A percentile compares a stretch with the other conserved stretches of the same genome.
phyloP scores from a whole-genome alignment of 169 alveolate genomes.

The Eimeria brunetti region DNA sequence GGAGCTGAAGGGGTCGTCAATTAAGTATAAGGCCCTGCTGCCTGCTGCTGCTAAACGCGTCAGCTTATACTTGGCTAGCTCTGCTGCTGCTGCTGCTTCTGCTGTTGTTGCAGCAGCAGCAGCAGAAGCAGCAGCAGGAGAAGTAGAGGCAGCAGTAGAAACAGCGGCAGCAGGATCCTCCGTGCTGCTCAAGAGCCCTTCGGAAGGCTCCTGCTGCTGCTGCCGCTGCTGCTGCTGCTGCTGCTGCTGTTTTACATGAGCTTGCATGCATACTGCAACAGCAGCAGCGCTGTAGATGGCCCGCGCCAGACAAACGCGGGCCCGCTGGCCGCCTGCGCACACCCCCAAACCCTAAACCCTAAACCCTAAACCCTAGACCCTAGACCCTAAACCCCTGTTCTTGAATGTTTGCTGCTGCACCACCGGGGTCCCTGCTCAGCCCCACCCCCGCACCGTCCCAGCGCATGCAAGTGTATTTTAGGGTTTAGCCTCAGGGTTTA shows the following conservation, averaged over 20 bases:
- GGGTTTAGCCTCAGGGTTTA: too few species aligned
- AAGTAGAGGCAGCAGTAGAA: too few species aligned
- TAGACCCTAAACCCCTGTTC: neutral
- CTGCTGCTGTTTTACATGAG: neutral
- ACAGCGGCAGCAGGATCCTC: too few species aligned
- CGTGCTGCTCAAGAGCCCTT: too few species aligned
- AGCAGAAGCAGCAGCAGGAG: neutral
- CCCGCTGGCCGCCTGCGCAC: conserved; percentile 58
- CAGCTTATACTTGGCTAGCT: neutral
- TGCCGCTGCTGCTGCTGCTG: neutral
- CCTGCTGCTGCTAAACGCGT: neutral
- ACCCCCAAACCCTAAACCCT: neutral
- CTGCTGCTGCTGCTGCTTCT: neutral
- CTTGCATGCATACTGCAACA: neutral
- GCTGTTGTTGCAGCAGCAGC: neutral
- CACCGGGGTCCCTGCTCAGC: too few species aligned
- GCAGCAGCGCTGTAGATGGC: conserved; percentile 62
- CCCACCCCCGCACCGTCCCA: too few species aligned
- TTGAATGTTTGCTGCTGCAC: too few species aligned
- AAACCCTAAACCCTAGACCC: neutral
- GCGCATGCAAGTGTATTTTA: too few species aligned
- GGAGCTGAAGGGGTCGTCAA: conserved; percentile 87
- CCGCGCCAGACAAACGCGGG: conserved; percentile 47
- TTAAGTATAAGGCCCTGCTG: conserved; percentile 68
- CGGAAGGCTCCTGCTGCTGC: neutral